Evolutionary conservation across 768 basidiomycete genomes (phyloP).

Genomic region (Pholiota molesta): DNA sequence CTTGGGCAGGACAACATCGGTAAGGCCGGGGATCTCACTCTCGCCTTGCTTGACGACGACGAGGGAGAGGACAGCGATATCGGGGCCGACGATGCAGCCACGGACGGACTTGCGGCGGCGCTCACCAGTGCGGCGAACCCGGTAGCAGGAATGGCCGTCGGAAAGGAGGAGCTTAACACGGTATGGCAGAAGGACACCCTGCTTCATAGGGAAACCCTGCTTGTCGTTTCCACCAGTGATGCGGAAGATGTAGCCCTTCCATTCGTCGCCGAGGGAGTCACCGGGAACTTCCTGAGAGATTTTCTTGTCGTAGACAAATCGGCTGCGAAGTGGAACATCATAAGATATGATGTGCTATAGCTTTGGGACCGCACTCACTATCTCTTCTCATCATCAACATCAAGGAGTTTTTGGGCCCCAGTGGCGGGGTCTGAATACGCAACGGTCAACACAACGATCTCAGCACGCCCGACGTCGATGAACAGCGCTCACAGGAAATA

Average conservation of each 20-base stretch:
- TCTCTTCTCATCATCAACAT: conserved; percentile 90
- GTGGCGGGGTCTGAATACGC: conserved; percentile 82
- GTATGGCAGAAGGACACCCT: conserved; percentile 93
- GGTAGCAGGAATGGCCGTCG: conserved; percentile 98
- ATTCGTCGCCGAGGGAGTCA: conserved; percentile 93
- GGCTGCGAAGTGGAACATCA: conserved; percentile 47
- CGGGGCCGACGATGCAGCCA: conserved; percentile 96
- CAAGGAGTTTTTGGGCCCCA: conserved; percentile 95
- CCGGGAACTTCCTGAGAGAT: conserved; percentile 93
- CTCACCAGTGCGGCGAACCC: conserved; percentile 88
- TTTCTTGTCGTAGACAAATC: conserved; percentile 96
- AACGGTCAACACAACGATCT: conserved; percentile 15
- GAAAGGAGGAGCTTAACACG: conserved; percentile 93
- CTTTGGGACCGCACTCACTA: conserved; percentile 50
- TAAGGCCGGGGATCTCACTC: conserved; percentile 85
- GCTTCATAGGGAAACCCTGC: conserved; percentile 99
- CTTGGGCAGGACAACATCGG: conserved; percentile 92
- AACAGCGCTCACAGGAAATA: conserved; percentile 79
- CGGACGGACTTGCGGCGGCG: conserved; percentile 99
- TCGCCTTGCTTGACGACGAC: conserved; percentile 98
- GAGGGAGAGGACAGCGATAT: conserved; percentile 92
- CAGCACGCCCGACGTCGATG: conserved; percentile 11
- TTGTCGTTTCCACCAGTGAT: conserved; percentile 99
- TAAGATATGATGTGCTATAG: neutral
- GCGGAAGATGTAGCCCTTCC: conserved; percentile 94